Evolutionary conservation across 192 early-diverging fungal species (phyloP).

Genomic region (Backusella tuberculispora): DNA sequence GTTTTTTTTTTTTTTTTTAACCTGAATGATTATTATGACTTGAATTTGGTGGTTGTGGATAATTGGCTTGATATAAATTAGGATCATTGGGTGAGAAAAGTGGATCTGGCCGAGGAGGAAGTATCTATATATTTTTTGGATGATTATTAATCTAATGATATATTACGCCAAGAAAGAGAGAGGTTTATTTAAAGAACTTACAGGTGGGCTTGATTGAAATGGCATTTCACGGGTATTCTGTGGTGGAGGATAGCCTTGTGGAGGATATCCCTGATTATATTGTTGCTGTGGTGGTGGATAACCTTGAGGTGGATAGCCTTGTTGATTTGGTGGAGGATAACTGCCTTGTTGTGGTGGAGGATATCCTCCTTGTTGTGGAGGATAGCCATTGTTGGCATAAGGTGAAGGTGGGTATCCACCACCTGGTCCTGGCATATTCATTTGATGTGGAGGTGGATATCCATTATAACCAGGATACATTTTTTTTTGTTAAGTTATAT

Average conservation of each 20-base stretch:
- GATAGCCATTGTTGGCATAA: not conserved
- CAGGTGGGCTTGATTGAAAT: not conserved
- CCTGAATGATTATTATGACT: conserved; percentile 34
- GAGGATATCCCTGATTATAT: not conserved
- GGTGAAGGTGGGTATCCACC: conserved; percentile 17
- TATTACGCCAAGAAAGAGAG: not conserved
- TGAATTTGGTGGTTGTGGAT: conserved; percentile 37
- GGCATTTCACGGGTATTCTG: not conserved
- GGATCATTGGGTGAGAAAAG: conserved; percentile 28
- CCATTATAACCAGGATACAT: conserved; percentile 9
- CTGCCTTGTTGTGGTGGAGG: not conserved
- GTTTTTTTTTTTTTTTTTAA: not conserved
- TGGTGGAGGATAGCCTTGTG: not conserved
- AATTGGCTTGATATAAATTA: conserved; percentile 30
- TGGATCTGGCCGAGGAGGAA: conserved; percentile 24
- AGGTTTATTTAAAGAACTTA: not conserved
- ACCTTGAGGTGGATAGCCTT: conserved; percentile 3
- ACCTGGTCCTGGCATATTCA: no score
- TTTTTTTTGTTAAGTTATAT: no score
- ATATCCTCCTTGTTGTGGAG: not conserved
- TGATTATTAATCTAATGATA: not conserved
- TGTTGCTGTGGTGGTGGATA: not conserved
- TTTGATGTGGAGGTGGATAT: not conserved
- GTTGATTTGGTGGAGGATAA: not conserved
- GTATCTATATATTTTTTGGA: not conserved